Evolutionary conservation across 306 rosid genomes (phyloP).

Genomic region (Dicorynia guianensis): DNA sequence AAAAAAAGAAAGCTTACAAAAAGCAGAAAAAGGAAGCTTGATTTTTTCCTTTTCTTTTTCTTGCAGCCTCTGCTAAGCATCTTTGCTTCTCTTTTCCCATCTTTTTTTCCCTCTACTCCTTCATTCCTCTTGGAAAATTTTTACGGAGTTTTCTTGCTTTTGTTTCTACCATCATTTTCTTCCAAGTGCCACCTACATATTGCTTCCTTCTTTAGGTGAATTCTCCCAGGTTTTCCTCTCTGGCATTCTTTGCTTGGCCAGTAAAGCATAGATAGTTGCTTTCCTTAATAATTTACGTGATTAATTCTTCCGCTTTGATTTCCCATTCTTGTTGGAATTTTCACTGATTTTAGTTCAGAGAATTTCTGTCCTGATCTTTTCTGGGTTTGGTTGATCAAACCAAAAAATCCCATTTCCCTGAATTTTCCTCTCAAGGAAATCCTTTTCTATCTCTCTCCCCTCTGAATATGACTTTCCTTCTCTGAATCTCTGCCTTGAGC

Average conservation of each 20-base stretch:
- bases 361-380: conserved; percentile 41
- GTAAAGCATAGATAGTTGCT: conserved; percentile 49
- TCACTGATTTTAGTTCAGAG: conserved; percentile 38
- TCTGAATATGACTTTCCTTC: background rate
- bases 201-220: conserved; percentile 49
- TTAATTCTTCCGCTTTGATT: conserved; percentile 36
- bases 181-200: conserved; percentile 43
- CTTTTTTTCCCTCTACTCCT: conserved; percentile 43
- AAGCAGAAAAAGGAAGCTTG: conserved; percentile 62
- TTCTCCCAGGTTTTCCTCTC: conserved; percentile 36
- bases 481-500: conserved; percentile 6
- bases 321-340: conserved; percentile 32
- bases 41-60: conserved; percentile 59
- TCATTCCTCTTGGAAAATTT: conserved; percentile 41
- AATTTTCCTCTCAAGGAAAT: conserved; percentile 28
- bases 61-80: conserved; percentile 82
- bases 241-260: conserved; percentile 43
- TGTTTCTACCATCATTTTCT: conserved; percentile 42
- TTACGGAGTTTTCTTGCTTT: conserved; percentile 42
- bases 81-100: conserved; percentile 65
- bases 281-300: conserved; percentile 40
- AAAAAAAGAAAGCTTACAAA: conserved; percentile 54
- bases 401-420: background rate
- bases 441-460: conserved; percentile 16
- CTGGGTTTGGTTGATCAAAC: conserved; percentile 42